Percentiles rank a stretch among this genome's conserved stretches.
These are phyloP conservation scores for Rhizopogon vesiculosus DNA, from an alignment of 768 basidiomycete species.

Conservation along the genomic window DNA sequence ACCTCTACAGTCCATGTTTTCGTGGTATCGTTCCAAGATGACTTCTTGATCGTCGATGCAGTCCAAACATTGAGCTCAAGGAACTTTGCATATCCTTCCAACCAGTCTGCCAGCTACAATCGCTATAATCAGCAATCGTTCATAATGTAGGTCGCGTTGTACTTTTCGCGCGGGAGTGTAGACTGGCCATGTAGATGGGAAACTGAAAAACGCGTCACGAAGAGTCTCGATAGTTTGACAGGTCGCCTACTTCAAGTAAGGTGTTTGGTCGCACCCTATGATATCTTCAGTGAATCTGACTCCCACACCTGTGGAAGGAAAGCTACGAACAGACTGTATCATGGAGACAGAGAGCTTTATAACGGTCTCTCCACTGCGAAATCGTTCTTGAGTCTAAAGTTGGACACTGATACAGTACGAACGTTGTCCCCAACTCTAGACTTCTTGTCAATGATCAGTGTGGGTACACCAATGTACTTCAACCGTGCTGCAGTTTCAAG, in stretches of 20 bases:
- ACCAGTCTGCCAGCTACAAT: conserved; percentile 56
- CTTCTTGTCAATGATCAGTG: conserved; percentile 56
- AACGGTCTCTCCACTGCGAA: conserved; percentile 38
- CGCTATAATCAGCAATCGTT: neutral
- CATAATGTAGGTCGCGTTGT: neutral
- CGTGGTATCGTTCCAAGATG: conserved; percentile 32
- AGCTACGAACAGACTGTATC: conserved; percentile 39
- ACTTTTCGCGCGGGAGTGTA: conserved; percentile 49
- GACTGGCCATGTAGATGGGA: conserved; percentile 53
- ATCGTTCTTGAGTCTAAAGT: neutral
- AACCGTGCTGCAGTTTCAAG: conserved; percentile 63
- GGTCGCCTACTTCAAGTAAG: conserved; percentile 43
- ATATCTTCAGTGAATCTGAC: neutral
- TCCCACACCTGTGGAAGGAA: neutral
- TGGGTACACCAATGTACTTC: conserved; percentile 49
- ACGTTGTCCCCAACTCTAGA: conserved; percentile 44
- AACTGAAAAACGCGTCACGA: conserved; percentile 25
- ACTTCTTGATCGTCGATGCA: conserved; percentile 36
- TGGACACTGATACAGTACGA: neutral
- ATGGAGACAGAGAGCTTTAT: conserved; percentile 41
- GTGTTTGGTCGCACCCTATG: conserved; percentile 49
- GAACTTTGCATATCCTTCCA: conserved; percentile 55
- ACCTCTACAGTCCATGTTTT: conserved; percentile 46
- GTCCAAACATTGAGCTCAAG: conserved; percentile 66
- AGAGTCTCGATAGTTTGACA: neutral